Percentiles rank a stretch among this genome's conserved stretches.
phyloP scores from a whole-genome alignment of 148 eudicot species.

The Cornus florida region DNA sequence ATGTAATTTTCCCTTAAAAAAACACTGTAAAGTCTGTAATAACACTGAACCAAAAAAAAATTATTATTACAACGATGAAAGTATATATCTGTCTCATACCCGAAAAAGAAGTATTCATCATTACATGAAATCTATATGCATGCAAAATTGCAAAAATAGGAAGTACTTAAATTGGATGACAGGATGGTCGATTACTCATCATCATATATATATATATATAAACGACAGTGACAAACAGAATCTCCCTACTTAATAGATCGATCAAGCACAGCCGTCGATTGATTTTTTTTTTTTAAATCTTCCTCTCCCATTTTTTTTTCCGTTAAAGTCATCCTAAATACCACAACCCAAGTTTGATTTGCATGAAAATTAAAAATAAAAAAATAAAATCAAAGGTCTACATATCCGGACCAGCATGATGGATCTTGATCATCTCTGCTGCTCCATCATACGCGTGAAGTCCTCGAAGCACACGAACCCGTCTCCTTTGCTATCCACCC shows the following conservation, averaged over 20 bases:
- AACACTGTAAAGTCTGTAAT: no score
- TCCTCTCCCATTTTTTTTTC: background rate
- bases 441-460: slow-evolving; percentile 75
- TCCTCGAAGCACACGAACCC: slow-evolving; percentile 88
- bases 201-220: background rate
- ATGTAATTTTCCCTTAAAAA: no score
- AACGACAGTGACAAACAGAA: background rate
- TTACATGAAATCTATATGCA: background rate
- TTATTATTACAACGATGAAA: no score
- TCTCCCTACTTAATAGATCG: background rate
- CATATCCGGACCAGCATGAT: background rate
- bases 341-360: no score
- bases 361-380: background rate
- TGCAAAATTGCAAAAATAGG: no score
- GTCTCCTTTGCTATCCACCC: slow-evolving; percentile 63
- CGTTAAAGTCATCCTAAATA: no score
- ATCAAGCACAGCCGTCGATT: slow-evolving; percentile 1
- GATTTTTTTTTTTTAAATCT: background rate
- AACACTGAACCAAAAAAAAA: no score
- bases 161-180: background rate
- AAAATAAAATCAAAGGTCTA: background rate
- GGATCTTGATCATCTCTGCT: slow-evolving; percentile 24
- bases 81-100: no score
- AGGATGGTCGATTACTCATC: background rate
- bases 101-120: no score